Conservation (phyloP, 805 yeast genomes). For the Scheffersomyces coipomensis region DNA sequence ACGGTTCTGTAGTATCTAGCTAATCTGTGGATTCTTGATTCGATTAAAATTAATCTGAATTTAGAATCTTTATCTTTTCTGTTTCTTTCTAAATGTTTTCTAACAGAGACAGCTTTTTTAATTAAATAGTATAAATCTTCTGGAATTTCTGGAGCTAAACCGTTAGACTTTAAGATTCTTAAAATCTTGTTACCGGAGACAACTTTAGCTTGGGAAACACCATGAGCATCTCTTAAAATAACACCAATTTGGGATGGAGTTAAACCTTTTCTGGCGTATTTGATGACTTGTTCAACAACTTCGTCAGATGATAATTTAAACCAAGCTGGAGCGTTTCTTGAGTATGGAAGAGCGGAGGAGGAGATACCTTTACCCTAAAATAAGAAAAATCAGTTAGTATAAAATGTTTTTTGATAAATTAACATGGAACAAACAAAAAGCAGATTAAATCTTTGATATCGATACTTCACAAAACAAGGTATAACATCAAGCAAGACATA, state of each 20-base stretch:
- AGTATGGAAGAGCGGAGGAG: conserved; percentile 98
- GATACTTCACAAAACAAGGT: too few relatives aligned
- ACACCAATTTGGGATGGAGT: conserved; percentile 99
- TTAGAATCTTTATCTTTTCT: conserved; percentile 99
- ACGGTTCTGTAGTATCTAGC: conserved; percentile 99
- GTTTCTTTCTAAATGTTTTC: conserved; percentile 99
- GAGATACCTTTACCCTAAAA: conserved; percentile 97
- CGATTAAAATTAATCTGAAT: conserved; percentile 99
- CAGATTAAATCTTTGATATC: too few relatives aligned
- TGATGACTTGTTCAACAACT: conserved; percentile 96
- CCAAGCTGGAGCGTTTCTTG: conserved; percentile 99
- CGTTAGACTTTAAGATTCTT: conserved; percentile 98
- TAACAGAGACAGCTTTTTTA: conserved; percentile 99
- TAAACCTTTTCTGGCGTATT: conserved; percentile 99
- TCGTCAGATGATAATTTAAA: conserved; percentile 95
- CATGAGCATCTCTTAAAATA: conserved; percentile 99
- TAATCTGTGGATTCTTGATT: conserved; percentile 99
- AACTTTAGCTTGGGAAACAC: conserved; percentile 96
- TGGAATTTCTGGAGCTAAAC: conserved; percentile 99
- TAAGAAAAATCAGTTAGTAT: conserved; percentile 40
- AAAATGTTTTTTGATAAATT: conserved; percentile 22
- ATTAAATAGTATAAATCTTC: conserved; percentile 99
- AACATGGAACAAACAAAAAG: too few relatives aligned
- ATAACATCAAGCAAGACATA: too few relatives aligned
- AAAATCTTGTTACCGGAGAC: conserved; percentile 99